Base-by-base conservation (phyloP, 495 filamentous ascomycete species). In the Tuber umbilicatum region DNA sequence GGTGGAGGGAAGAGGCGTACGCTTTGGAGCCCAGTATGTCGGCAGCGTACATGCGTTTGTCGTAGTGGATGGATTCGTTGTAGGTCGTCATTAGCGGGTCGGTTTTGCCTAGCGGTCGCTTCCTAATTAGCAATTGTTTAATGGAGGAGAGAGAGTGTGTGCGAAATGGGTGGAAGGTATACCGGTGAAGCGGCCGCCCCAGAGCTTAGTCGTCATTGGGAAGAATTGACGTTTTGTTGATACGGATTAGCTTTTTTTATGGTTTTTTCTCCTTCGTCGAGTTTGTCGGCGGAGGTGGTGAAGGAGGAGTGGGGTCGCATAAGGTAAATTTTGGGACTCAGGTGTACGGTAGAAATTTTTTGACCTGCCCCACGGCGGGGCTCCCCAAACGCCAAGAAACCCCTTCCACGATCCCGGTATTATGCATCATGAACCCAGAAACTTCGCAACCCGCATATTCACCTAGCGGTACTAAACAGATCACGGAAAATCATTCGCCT, bases 71-170 rank as follows among this genome's bases (percentile, higher is more conserved):
- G n/a, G 90, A 91, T 83, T 90, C 88, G 85, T 97, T 97, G 87
- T 96, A 97, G 77, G 90, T 85, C 70, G 90, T 89, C 93, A 97
- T 97, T 69, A 97, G 86, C 68, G 93, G 92, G 85, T 97, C 93
- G 77, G 95, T 89, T 80, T 90, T 89, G 86, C 92, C 76, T 74
- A 35, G 42, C 71, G 27, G 45, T 45, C 40, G 60, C 72, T 45
- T 69, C 41, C 31, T 73, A 64, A 38, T 79, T 77, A 73, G 75
- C 71, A n/a, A 64, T 68, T n/a, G 14, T n/a, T 73, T 70, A 70
- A 75, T 39, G 74, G 72, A 73, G 40, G 39, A 35, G 55, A 40
- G 71, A 47, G 73, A 71, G 73, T 72, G 42, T 55, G 12, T 31
- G 14, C 5, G n/a, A 27, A 27, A 73, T 21, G 23, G 67, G 70